These are phyloP conservation scores for Mayamaea pseudoterrestris DNA, from an alignment of 108 stramenopile species.

Conservation along the genomic window DNA sequence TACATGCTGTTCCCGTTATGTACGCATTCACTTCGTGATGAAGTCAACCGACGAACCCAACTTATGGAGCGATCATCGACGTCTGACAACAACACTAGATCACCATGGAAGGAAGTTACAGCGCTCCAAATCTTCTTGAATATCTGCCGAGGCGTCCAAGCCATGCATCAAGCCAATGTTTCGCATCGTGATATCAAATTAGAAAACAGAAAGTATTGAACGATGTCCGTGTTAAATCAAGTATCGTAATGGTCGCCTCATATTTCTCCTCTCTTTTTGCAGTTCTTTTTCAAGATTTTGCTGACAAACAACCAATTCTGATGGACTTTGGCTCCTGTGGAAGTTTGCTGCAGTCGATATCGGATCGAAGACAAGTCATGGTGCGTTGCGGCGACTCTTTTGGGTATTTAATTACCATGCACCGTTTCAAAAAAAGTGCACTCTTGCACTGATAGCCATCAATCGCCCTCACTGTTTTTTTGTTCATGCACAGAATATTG, in stretches of 20 bases:
- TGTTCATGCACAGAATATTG: no score
- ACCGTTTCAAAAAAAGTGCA: no score
- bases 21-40: conserved; percentile 37
- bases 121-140: conserved; percentile 42
- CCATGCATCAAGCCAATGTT: conserved; percentile 47
- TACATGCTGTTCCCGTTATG: conserved; percentile 79
- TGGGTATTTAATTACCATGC: no score
- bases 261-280: no score
- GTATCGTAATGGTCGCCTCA: no score
- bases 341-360: conserved; percentile 18
- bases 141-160: conserved; percentile 30
- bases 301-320: conserved; percentile 9
- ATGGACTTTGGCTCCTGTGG: conserved; percentile 62
- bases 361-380: conserved; percentile 6
- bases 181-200: conserved; percentile 78
- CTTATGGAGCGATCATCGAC: not conserved
- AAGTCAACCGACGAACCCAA: conserved; percentile 45
- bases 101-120: conserved; percentile 16
- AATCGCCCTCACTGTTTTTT: no score
- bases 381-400: no score
- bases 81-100: not conserved
- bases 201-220: no score
- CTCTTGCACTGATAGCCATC: no score
- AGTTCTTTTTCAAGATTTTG: conserved; percentile 24
- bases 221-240: no score